Base-by-base conservation (phyloP, 2,329 filamentous ascomycete species). In the Colletotrichum tropicicola region DNA sequence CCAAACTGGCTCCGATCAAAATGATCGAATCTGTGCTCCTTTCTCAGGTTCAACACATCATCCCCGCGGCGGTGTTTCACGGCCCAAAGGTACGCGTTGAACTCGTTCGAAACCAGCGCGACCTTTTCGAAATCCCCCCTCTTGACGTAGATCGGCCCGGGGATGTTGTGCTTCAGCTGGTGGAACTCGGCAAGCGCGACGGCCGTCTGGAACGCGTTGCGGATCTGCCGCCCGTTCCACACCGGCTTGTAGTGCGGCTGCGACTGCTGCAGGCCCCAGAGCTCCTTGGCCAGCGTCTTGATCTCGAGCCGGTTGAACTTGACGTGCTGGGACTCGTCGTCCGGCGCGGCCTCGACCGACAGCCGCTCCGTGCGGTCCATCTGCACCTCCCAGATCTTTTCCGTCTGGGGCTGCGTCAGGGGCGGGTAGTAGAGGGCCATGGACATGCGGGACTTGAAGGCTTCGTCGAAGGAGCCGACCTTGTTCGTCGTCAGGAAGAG, bases 401-500 rank as follows among this genome's bases (percentile, higher is more conserved):
- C 76, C 35, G 81, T 78, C 66, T 81, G 77, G 0, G 71, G 68
- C 70, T 75, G 75, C 48, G 75, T 73, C 0, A 81, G 72, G 0
- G 76, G 78, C 7, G 77, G 77, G 65, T 78, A 75, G 67, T 74
- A 73, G 10, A 75, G 64, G 1, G 61, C 49, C 3, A 85, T 79
- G 66, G 84, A 81, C 61, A 85, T 84, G 37, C 82, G 79, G 44
- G 77, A 81, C n/a, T 81, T 79, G 70, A 85, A 83, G 7, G 83
- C 83, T 5, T 72, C 72, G 68, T 85, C 83, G 55, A 85, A 83
- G 21, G 75, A 75, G 49, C 77, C 76, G 17, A 84, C 81, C 9
- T 81, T 77, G 74, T 84, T 85, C 27, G 81, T 84, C 10, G 82
- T 85, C 52, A 85, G 76, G 74, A 85, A 83, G 17, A 85, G 74